phyloP scores from a whole-genome alignment of 2,329 filamentous ascomycete species.

The Coniella vitis region DNA sequence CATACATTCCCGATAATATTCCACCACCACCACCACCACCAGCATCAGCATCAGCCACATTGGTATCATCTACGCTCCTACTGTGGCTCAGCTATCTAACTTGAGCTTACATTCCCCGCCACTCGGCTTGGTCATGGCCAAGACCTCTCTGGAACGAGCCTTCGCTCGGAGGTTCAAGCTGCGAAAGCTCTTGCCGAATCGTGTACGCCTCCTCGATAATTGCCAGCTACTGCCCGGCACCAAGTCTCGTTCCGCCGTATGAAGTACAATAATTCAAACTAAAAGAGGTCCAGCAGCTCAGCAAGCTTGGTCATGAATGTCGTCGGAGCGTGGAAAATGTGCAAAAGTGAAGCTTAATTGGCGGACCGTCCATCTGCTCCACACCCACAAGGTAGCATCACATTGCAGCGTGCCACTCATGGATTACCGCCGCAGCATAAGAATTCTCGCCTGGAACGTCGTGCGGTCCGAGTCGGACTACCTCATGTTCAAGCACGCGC shows the following conservation, averaged over 20 bases:
- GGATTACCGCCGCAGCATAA: constrained; percentile 36
- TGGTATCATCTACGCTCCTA: neutral
- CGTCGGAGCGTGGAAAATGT: too few relatives aligned
- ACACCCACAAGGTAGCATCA: constrained; percentile 38
- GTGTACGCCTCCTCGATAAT: constrained; percentile 47
- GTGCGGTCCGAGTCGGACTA: constrained; percentile 39
- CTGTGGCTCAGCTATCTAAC: neutral
- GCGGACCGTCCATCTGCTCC: constrained; percentile 29
- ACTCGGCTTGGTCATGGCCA: neutral
- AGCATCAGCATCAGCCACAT: too few relatives aligned
- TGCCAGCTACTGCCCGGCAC: constrained; percentile 52
- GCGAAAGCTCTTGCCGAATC: neutral
- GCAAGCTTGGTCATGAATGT: neutral
- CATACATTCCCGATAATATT: too few relatives aligned
- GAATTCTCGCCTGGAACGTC: constrained; percentile 32
- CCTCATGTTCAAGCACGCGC: constrained; percentile 37
- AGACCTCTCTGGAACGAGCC: neutral
- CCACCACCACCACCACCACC: too few relatives aligned
- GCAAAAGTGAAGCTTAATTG: too few relatives aligned
- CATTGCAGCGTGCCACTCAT: constrained; percentile 36
- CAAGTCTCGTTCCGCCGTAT: constrained; percentile 48
- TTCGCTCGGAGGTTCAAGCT: neutral
- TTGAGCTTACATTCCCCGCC: neutral
- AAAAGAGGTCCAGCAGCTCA: neutral
- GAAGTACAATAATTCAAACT: constrained; percentile 49